Percentiles rank a stretch among this genome's conserved stretches.
Conservation (phyloP, 202 grass and related monocot species). For the Elaeis oleifera region DNA sequence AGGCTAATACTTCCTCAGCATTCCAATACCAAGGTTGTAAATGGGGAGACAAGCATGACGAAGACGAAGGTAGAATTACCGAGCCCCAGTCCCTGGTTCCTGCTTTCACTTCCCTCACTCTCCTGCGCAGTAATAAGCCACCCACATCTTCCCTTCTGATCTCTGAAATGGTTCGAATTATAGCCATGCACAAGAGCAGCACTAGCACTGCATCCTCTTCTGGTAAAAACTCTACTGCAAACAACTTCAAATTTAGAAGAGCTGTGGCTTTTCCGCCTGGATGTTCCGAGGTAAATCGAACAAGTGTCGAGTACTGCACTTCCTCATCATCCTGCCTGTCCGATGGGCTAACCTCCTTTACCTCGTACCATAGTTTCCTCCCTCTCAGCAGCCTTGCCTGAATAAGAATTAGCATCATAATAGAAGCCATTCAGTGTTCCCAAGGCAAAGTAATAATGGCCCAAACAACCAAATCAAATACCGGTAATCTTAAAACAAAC, state of each 20-base stretch:
- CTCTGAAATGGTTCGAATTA: slow-evolving; percentile 59
- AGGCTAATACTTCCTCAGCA: slow-evolving; percentile 48
- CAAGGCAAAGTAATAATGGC: too few species aligned
- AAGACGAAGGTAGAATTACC: slow-evolving; percentile 35
- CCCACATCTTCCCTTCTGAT: slow-evolving; percentile 62
- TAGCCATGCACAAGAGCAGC: slow-evolving; percentile 65
- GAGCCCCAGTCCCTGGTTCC: slow-evolving; percentile 81
- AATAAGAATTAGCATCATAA: neutral
- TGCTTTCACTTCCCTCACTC: slow-evolving; percentile 42
- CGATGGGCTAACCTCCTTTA: slow-evolving; percentile 32
- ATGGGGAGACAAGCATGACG: slow-evolving; percentile 32
- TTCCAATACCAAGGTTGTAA: slow-evolving; percentile 70
- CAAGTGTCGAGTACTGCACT: slow-evolving; percentile 58
- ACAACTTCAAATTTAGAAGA: slow-evolving; percentile 71
- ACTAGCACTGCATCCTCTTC: slow-evolving; percentile 69
- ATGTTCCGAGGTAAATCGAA: slow-evolving; percentile 43
- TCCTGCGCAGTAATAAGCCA: slow-evolving; percentile 57
- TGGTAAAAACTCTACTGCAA: slow-evolving; percentile 69
- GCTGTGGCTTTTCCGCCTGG: slow-evolving; percentile 52
- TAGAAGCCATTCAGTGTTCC: neutral
- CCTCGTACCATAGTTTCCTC: slow-evolving; percentile 59
- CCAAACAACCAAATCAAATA: too few species aligned
- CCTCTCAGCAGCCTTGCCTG: slow-evolving; percentile 59
- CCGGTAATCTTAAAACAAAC: too few species aligned
- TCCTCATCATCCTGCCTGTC: slow-evolving; percentile 32